phyloP scores from a whole-genome alignment of 2,329 filamentous ascomycete genomes.

The Cordyceps farinosa region DNA sequence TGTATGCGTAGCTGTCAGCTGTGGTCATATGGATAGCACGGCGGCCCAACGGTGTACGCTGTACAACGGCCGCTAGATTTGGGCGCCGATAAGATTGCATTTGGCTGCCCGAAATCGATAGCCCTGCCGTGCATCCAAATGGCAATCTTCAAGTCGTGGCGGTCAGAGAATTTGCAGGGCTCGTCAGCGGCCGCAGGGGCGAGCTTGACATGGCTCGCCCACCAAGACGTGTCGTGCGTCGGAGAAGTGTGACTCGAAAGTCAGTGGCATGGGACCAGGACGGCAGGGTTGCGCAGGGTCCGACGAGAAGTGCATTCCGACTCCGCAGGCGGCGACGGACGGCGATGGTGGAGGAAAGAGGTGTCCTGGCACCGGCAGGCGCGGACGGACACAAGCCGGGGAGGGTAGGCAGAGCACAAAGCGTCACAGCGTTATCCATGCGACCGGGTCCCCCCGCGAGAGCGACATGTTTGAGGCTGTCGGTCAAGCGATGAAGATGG shows the following conservation, averaged over 20 bases:
- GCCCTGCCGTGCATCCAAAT: not conserved
- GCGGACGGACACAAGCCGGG: constrained; percentile 5
- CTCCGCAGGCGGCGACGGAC: constrained; percentile 14
- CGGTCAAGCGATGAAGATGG: constrained; percentile 7
- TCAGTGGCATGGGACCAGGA: not conserved
- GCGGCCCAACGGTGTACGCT: constrained; percentile 1
- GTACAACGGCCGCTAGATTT: not conserved
- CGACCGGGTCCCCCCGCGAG: not conserved
- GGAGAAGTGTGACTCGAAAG: constrained; percentile 8
- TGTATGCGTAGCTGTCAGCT: not conserved
- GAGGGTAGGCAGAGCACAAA: not conserved
- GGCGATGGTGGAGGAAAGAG: not conserved
- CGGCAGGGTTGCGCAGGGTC: not conserved
- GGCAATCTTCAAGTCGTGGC: not conserved
- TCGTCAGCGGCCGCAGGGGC: constrained; percentile 1
- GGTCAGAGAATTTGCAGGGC: not conserved
- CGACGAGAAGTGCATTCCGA: constrained; percentile 3
- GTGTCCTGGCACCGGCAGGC: constrained; percentile 1
- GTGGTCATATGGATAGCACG: not conserved
- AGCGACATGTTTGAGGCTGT: not conserved
- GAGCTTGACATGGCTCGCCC: not conserved
- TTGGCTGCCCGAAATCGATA: constrained; percentile 9
- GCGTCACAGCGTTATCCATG: not conserved
- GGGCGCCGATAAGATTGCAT: constrained; percentile 6
- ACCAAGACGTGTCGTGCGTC: not conserved